Conservation (phyloP, 2,329 filamentous ascomycete genomes). For the Fusarium hainanense region DNA sequence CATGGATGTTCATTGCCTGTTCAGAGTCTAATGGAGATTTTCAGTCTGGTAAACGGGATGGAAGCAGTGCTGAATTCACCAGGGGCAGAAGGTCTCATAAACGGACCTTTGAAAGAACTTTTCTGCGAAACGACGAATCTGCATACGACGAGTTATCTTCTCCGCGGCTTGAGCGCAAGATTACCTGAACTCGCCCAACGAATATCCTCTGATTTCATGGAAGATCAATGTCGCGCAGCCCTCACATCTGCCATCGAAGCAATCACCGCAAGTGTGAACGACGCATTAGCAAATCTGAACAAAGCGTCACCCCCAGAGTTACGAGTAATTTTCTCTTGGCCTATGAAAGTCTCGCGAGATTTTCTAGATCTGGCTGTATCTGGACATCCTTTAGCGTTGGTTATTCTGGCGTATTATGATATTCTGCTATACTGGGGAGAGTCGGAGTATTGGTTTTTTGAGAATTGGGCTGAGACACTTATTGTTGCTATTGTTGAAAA, state of each 20-base stretch:
- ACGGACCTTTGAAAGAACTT: constrained; percentile 12
- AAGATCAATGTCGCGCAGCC: neutral
- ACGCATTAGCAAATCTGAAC: neutral
- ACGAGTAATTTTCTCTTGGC: constrained; percentile 27
- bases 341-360: constrained; percentile 19
- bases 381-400: constrained; percentile 16
- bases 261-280: neutral
- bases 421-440: constrained; percentile 26
- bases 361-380: constrained; percentile 21
- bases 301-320: constrained; percentile 21
- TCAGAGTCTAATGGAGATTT: constrained; percentile 25
- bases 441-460: constrained; percentile 32
- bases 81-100: neutral
- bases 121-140: neutral
- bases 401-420: constrained; percentile 30
- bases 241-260: neutral
- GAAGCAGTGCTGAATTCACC: constrained; percentile 14
- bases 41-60: constrained; percentile 30
- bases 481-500: constrained; percentile 30
- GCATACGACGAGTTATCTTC: neutral
- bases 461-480: constrained; percentile 22
- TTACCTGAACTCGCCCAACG: constrained; percentile 16
- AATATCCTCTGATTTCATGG: constrained; percentile 7
- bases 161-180: neutral
- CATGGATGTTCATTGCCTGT: constrained; percentile 16